Base-by-base conservation (phyloP, 2,329 filamentous ascomycete genomes). In the Phyllosticta paracitricarpa region DNA sequence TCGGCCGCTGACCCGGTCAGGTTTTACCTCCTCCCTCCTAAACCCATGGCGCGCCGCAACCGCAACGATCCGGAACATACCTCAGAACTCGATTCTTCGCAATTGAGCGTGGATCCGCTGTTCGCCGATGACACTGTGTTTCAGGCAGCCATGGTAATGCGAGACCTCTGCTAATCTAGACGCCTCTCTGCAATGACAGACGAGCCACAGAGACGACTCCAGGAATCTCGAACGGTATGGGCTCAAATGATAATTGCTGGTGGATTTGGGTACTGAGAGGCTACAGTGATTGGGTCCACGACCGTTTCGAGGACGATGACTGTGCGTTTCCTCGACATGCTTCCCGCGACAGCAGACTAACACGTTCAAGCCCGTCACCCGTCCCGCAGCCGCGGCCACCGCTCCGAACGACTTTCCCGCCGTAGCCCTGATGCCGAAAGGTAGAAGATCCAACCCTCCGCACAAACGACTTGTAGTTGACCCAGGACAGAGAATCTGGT, bases 201-300 rank as follows among this genome's bases (percentile, higher is more conserved):
- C 66, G 65, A 68, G 66, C 66, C 69, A 68, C 64, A 73, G 72
- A 69, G 84, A 88, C 65, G 77, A 82, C 64, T 79, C 81, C 64
- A 81, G 84, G 76, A 86, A 87, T 73, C 78, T 90, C 69, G 87
- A 91, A 74, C 84, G 84, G 88, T 91, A 75, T 22, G 64, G 64
- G 83, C 19, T 57, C 24, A 2, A 48, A 7, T 56, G 12, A 40
- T 19, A 56, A 26, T 52, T 26, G 60, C 40, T 10, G 51, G 25
- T 59, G 9, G n/a, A 62, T 60, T 62, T 64, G 68, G 65, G 69
- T 54, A 33, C 51, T 59, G 63, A 7, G 35, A 56, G 52, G 65
- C 90, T 90, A 71, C 53, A 62, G 61, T 22, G 91, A 96, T 80
- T 97, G 92, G 92, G 90, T 96, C 68, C 92, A 97, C 74, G 90